Evolutionary conservation across 805 yeast species (phyloP).

Genomic region (Kazachstania bromeliacearum): DNA sequence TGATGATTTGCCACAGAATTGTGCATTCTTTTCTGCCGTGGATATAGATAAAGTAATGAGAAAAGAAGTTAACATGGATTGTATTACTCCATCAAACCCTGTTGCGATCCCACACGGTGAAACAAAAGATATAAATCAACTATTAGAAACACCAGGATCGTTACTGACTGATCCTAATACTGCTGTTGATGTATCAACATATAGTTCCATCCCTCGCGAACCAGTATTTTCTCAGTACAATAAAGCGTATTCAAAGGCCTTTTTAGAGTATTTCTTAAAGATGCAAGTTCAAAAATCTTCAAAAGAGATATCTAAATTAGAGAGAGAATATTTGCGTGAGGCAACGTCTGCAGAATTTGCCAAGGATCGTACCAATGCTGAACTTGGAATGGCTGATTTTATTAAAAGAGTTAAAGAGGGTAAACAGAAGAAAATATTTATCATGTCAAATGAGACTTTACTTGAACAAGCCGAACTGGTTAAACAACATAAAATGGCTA

Average conservation of each 20-base stretch:
- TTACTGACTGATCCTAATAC: conserved; percentile 12
- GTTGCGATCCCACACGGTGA: conserved; percentile 69
- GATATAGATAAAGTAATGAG: conserved; percentile 83
- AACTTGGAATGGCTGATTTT: conserved; percentile 20
- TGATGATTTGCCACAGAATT: conserved; percentile 80
- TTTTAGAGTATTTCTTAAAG: conserved; percentile 18
- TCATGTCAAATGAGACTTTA: conserved; percentile 12
- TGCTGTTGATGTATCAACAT: conserved; percentile 15
- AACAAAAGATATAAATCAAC: conserved; percentile 47
- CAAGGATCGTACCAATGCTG: conserved; percentile 5
- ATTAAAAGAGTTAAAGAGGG: conserved; percentile 14
- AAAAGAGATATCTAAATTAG: conserved; percentile 18
- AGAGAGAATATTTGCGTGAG: conserved; percentile 17
- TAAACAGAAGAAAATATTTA: conserved; percentile 13
- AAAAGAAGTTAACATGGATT: conserved; percentile 86
- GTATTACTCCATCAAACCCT: conserved; percentile 84
- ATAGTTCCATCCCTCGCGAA: conserved; percentile 17
- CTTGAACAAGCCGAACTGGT: conserved; percentile 1
- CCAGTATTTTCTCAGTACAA: conserved; percentile 28
- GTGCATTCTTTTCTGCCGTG: conserved; percentile 91
- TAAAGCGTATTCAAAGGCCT: conserved; percentile 19
- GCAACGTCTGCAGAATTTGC: conserved; percentile 9
- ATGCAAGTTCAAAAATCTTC: conserved; percentile 25
- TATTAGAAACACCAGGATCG: conserved; percentile 36
- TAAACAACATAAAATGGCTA: conserved; percentile 7